These are phyloP conservation scores for Ulota crispa DNA, from an alignment of 225 moss, liverwort and hornwort genomes.

Conservation along the genomic window DNA sequence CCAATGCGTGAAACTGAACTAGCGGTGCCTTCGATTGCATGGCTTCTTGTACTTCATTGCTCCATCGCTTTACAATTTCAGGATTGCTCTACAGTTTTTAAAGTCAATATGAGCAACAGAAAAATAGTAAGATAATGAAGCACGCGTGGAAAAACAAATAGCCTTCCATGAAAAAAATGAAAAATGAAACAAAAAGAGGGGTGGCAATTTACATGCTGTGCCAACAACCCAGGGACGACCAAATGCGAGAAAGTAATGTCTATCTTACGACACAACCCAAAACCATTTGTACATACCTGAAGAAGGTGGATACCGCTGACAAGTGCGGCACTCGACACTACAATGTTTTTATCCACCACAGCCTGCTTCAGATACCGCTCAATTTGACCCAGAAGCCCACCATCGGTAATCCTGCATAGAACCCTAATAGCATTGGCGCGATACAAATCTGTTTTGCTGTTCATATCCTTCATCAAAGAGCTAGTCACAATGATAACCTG, in stretches of 20 bases:
- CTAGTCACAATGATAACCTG: slow-evolving; percentile 96
- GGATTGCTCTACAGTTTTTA: slow-evolving; percentile 73
- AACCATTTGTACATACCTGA: slow-evolving; percentile 40
- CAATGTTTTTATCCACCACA: slow-evolving; percentile 86
- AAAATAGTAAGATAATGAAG: background rate
- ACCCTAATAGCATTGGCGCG: slow-evolving; percentile 86
- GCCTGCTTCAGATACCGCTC: slow-evolving; percentile 93
- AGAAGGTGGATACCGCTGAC: slow-evolving; percentile 88
- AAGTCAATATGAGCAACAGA: background rate
- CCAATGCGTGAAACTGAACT: slow-evolving; percentile 88
- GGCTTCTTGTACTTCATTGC: slow-evolving; percentile 91
- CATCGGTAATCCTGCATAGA: slow-evolving; percentile 86
- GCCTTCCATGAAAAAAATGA: background rate
- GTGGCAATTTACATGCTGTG: background rate
- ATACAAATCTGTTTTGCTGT: slow-evolving; percentile 87
- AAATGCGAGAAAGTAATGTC: background rate
- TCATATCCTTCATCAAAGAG: slow-evolving; percentile 97
- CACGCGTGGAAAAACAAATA: background rate
- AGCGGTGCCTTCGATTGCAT: slow-evolving; percentile 82
- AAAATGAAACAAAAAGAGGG: background rate
- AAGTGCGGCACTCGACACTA: slow-evolving; percentile 89
- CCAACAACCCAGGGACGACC: background rate
- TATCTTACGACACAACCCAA: background rate
- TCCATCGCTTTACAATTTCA: slow-evolving; percentile 94
- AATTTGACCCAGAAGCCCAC: slow-evolving; percentile 82